Base-by-base conservation (phyloP, 1,284 basidiomycete species). In the Anthracocystis walkeri region DNA sequence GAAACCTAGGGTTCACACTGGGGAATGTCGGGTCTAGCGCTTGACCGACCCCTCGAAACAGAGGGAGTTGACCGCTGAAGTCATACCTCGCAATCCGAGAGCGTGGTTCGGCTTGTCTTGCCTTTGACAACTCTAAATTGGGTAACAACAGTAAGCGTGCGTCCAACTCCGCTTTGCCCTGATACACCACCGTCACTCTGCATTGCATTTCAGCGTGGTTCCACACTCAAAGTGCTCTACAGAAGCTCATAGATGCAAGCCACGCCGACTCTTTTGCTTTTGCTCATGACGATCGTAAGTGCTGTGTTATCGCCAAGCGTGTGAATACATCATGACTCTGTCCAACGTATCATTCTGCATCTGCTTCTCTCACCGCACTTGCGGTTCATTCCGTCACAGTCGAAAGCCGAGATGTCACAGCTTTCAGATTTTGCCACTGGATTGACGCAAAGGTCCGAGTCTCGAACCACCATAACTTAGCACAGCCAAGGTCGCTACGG, bases 1-100 rank as follows among this genome's bases (percentile, higher is more conserved):
- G 2, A 31, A 23, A 31, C 44, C 53, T 29, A 56, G 54, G 54
- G 54, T 46, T 56, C 54, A 38, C 31, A 10, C 14, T 21, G 35
- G 20, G 54, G 54, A 45, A 45, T 55, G 53, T 55, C 42, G 42
- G 41, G 21, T 45, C 53, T 14, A 38, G 18, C 31, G 31, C 31
- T 38, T 29, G 48, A 49, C 18, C 14, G 46, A 10, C 46, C 46
- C 18, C 14, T 6, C 3, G 16, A 14, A 8, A 18, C 12, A 48
- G 31, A 33, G 33, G 11, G 14, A 38, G 35, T 38, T 38, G 14
- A 38, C 35, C 35, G 35, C 35, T 38, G 14, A 38, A 16, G 35
- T 38, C 35, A 16, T 38, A 38, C 35, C 35, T 14, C 35, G 35
- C 35, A 48, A 48, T 29, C 46, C 46, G n/a, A 29, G 25, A 48